Base-by-base conservation (phyloP, 2,329 filamentous ascomycete genomes). In the Cytospora paraplurivora region DNA sequence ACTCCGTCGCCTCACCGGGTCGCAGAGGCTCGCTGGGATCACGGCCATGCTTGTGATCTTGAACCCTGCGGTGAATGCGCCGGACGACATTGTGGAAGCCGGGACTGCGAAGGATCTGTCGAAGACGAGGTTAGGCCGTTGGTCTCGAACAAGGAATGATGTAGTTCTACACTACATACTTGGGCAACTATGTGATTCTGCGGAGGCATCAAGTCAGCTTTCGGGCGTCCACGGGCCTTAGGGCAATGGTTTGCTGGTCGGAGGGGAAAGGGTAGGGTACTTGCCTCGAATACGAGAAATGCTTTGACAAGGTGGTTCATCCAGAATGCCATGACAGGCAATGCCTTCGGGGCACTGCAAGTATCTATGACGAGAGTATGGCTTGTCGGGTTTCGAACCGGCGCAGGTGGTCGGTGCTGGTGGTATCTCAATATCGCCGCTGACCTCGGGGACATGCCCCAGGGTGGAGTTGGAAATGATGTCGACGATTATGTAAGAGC, bases 61-160 rank as follows among this genome's bases (percentile, higher is more conserved):
- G 72, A 44, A 85, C 77, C 4, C 71, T 75, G 15, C 77, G 77
- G 64, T 85, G 82, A 38, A 85, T 81, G n/a, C 78, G 76, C 8
- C 80, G 79, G 47, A 85, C 83, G 4, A 77, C 77, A 65, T 78
- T 78, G 66, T 85, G 82, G 69, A 85, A 85, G 10, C 75, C 73
- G 1, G 81, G 82, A 17, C 77, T 81, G 32, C 77, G 75, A 17
- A 85, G 79, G 61, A 85, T 80, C 79, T 83, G 66, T 50, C 53
- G 64, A 12, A 11, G 19, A 3, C 27, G 1, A 11, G 11, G 49
- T 67, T 17, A 68, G 66, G n/a, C 1, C 11, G 11, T 19, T 15
- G 27, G 15, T 2, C 4, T 0, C 13, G 3, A n/a, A 17, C 6
- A 50, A 1, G 13, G 13, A 0, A 3, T 1, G 2, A 17, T 2